These are phyloP conservation scores for Bacterosira constricta DNA, from an alignment of 108 stramenopile genomes.

Conservation along the genomic window DNA sequence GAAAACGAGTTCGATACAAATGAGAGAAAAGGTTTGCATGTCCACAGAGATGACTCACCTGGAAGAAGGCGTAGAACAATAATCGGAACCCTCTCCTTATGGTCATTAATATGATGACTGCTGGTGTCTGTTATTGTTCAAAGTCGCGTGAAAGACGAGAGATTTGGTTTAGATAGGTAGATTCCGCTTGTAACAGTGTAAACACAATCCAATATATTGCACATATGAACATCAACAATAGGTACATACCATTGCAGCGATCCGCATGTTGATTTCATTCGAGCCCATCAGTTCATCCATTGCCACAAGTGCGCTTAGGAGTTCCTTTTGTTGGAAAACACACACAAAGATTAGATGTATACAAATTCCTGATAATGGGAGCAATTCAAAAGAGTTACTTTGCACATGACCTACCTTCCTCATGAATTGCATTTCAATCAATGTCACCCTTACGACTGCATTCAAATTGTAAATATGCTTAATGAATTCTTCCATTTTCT, in stretches of 20 bases:
- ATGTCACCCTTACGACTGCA: constrained; percentile 79
- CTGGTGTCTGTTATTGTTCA: constrained; percentile 57
- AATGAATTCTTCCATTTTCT: constrained; percentile 78
- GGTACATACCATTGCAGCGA: constrained; percentile 67
- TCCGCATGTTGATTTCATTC: constrained; percentile 88
- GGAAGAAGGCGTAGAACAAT: constrained; percentile 68
- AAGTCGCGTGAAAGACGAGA: not conserved
- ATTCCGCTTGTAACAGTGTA: no score
- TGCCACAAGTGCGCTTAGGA: constrained; percentile 86
- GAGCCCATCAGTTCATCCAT: constrained; percentile 87
- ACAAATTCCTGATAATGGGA: no score
- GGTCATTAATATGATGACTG: constrained; percentile 64
- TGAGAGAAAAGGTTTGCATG: no score
- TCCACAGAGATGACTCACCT: not conserved
- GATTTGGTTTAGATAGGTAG: not conserved
- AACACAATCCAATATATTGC: no score
- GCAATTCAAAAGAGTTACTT: not conserved
- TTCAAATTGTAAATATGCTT: constrained; percentile 81
- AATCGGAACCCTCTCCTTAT: constrained; percentile 54
- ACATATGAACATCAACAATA: no score
- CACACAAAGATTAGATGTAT: no score
- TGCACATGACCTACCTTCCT: constrained; percentile 85
- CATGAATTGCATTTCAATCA: constrained; percentile 93
- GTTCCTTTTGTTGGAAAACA: constrained; percentile 56
- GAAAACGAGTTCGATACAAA: not conserved